A percentile compares a stretch with the other conserved stretches of the same genome.
These are phyloP conservation scores for Ophiostoma tasmaniense DNA, from an alignment of 2,329 filamentous ascomycete species.

Conservation along the genomic window DNA sequence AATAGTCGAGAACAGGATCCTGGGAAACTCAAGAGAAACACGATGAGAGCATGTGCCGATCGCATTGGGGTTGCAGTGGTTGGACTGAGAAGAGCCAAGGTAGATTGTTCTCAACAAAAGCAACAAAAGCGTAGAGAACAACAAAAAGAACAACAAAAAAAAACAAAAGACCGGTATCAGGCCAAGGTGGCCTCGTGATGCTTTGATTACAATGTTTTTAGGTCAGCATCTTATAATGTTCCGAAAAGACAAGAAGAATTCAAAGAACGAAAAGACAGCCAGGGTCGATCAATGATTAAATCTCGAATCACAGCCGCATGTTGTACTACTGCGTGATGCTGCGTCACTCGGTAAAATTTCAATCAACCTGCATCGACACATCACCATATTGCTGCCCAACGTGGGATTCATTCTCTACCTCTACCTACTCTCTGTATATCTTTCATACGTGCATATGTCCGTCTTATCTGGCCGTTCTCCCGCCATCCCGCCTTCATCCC, in stretches of 20 bases:
- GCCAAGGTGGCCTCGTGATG: neutral
- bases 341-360: neutral
- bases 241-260: neutral
- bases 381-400: constrained; percentile 9
- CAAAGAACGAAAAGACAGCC: no score
- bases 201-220: no score
- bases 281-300: no score
- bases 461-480: neutral
- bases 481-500: neutral
- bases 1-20: neutral
- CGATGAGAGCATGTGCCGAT: neutral
- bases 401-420: neutral
- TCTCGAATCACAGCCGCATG: no score
- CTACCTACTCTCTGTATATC: no score
- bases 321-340: no score
- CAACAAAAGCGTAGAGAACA: no score
- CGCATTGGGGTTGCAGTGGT: neutral
- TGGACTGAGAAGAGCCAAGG: neutral
- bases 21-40: neutral
- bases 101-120: neutral
- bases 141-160: neutral
- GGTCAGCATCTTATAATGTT: no score
- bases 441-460: neutral
- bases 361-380: neutral
- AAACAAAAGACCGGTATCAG: neutral